Percentiles rank a stretch among this genome's conserved stretches.
Evolutionary conservation across 2,329 filamentous ascomycete species (phyloP).

Genomic region (Teratosphaeria pseudoeucalypti): DNA sequence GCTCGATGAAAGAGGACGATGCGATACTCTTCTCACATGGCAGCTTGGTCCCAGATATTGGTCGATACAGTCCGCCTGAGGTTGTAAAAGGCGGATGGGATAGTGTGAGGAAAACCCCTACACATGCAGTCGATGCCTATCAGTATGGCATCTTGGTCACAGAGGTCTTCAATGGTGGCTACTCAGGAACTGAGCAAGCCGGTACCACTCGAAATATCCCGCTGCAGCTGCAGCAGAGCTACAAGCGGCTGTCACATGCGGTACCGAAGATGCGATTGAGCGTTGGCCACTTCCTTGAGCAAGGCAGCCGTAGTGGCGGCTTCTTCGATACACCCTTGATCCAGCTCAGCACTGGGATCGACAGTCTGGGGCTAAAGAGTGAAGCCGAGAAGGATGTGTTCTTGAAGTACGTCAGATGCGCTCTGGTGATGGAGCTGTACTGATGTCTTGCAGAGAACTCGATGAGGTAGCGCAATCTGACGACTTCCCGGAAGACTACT

Average conservation of each 20-base stretch:
- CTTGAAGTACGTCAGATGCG: slow-evolving; percentile 45
- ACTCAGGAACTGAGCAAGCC: slow-evolving; percentile 64
- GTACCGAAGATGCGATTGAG: slow-evolving; percentile 84
- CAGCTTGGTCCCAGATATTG: slow-evolving; percentile 74
- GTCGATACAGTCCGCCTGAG: slow-evolving; percentile 78
- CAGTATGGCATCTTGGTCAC: slow-evolving; percentile 74
- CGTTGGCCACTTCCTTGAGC: slow-evolving; percentile 76
- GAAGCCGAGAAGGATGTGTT: slow-evolving; percentile 78
- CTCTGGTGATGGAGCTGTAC: background rate
- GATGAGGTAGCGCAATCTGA: slow-evolving; percentile 63
- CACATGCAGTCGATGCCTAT: slow-evolving; percentile 77
- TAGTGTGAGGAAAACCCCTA: slow-evolving; percentile 68
- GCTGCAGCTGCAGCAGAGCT: slow-evolving; percentile 77
- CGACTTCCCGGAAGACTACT: slow-evolving; percentile 95
- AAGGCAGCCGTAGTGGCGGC: slow-evolving; percentile 67
- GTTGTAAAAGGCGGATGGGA: slow-evolving; percentile 85
- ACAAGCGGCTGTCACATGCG: slow-evolving; percentile 76
- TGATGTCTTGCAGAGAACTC: slow-evolving; percentile 48
- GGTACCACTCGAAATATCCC: slow-evolving; percentile 80
- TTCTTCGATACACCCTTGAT: slow-evolving; percentile 94
- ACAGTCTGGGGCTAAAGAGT: slow-evolving; percentile 80
- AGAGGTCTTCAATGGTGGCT: slow-evolving; percentile 85
- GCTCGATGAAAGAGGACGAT: slow-evolving; percentile 92
- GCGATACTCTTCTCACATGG: slow-evolving; percentile 87
- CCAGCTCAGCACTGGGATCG: slow-evolving; percentile 82